Evolutionary conservation across 2,329 filamentous ascomycete species (phyloP), one percentile per base, ranked within the genome.

Genomic region (Paecilomyces sp.): DNA sequence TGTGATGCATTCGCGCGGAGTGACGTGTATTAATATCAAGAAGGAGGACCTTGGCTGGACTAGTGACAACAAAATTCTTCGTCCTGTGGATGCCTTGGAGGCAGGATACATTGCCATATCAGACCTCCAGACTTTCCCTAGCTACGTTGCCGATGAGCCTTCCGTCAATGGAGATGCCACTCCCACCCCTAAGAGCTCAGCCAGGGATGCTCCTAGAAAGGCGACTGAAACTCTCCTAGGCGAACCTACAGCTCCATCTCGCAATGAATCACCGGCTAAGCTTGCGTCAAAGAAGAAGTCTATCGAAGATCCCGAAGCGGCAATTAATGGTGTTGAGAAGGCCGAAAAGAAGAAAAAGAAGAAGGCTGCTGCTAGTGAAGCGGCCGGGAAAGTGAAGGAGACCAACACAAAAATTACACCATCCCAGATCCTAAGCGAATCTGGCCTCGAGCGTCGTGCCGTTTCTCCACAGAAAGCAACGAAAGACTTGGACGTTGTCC

Each of bases 1-100:
- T 72, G 89, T 91, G 33, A 96, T 97, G 88, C 93, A 99, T 75
- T 97, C 94, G 11, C 95, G 92, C 77, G 94, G 94, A 62, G 92
- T 97, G n/a, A 92, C 92, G 18, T 93, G 90, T 68, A 74, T 97
- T 57, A 87, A 87, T 64, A 86, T 99, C 72, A 93, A 89, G 73
- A 91, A 93, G 72, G 85, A 88, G 57, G 93, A 97, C 75, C 81
- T 99, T 55, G 94, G 95, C 31, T 97, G 92, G 92, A 89, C 88
- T 66, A 85, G 86, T 66, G 91, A 97, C 63, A 93, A 92, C 76
- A 96, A 95, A 79, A 90, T 96, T 57, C 80, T 96, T 47, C 80
- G 88, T 58, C 83, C 89, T 0, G 85, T 94, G 47, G 87, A 96
- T 73, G 92, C 91, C 2, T 82, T 91, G 53, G 82, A 88, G 57